Percentiles rank a stretch among this genome's conserved stretches.
phyloP scores from a whole-genome alignment of 1,284 basidiomycete species.

The Serendipita sp. region DNA sequence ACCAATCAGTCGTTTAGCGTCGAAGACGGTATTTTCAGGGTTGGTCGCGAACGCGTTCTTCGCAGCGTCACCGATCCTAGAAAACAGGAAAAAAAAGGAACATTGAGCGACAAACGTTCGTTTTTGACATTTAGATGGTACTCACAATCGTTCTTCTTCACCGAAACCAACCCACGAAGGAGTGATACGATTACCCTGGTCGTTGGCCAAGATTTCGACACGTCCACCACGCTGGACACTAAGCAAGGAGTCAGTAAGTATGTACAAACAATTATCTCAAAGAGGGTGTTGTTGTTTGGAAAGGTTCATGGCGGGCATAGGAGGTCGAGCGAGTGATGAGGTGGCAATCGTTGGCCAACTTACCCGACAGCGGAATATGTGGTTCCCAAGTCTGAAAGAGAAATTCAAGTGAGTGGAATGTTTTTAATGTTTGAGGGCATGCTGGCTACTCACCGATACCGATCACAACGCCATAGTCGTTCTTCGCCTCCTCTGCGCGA shows the following conservation, averaged over 20 bases:
- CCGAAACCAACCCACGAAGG: constrained; percentile 42
- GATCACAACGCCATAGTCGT: constrained; percentile 83
- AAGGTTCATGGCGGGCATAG: not conserved
- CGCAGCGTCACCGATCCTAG: constrained; percentile 36
- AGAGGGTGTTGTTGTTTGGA: not conserved
- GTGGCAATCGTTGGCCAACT: not conserved
- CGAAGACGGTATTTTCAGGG: constrained; percentile 34
- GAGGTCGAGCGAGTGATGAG: not conserved
- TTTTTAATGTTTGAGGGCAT: not conserved
- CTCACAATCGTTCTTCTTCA: constrained; percentile 38
- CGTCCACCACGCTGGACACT: constrained; percentile 38
- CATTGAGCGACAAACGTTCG: constrained; percentile 67
- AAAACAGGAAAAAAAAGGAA: not conserved
- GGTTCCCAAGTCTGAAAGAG: constrained; percentile 10
- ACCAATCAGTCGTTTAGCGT: constrained; percentile 54
- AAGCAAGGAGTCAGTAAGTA: constrained; percentile 18
- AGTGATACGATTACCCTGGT: constrained; percentile 49
- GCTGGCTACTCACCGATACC: constrained; percentile 66
- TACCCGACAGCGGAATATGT: constrained; percentile 9
- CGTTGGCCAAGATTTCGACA: constrained; percentile 40
- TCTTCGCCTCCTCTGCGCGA: constrained; percentile 40
- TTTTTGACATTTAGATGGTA: not conserved
- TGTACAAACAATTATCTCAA: not conserved
- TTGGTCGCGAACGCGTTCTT: constrained; percentile 37
- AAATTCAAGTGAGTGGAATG: constrained; percentile 17